A percentile compares a stretch with the other conserved stretches of the same genome.
phyloP scores from a whole-genome alignment of 257 asterid genomes.

The Scutellaria minor region DNA sequence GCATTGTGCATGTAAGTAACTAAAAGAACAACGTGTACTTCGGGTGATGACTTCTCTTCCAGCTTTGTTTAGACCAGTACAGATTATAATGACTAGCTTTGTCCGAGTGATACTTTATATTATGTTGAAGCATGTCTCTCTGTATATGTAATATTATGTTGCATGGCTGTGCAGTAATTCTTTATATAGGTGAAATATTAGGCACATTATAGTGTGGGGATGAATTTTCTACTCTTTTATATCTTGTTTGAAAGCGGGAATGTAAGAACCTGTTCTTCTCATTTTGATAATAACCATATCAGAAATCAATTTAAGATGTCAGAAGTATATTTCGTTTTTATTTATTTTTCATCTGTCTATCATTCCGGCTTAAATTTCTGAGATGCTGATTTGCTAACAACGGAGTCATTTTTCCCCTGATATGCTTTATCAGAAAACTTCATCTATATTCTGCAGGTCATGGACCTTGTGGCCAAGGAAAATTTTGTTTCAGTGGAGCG shows the following conservation, averaged over 20 bases:
- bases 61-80: neutral
- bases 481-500: slow-evolving; percentile 64
- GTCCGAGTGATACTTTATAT: neutral
- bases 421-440: slow-evolving; percentile 23
- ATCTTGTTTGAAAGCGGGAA: neutral
- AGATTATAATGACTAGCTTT: neutral
- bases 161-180: neutral
- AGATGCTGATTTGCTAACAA: slow-evolving; percentile 18
- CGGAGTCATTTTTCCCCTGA: slow-evolving; percentile 2
- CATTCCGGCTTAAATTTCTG: no score
- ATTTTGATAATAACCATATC: neutral
- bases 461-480: slow-evolving; percentile 69
- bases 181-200: slow-evolving; percentile 6
- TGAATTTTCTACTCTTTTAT: neutral
- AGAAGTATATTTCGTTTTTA: neutral
- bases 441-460: slow-evolving; percentile 57
- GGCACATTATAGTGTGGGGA: neutral
- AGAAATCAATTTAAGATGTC: neutral
- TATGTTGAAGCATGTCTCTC: neutral
- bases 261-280: neutral
- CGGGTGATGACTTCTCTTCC: neutral
- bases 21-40: neutral
- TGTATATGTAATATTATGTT: neutral
- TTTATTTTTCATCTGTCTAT: no score
- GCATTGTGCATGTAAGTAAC: neutral